Base-by-base conservation (phyloP, 2,329 filamentous ascomycete genomes). In the Pyrenochaeta sp. region DNA sequence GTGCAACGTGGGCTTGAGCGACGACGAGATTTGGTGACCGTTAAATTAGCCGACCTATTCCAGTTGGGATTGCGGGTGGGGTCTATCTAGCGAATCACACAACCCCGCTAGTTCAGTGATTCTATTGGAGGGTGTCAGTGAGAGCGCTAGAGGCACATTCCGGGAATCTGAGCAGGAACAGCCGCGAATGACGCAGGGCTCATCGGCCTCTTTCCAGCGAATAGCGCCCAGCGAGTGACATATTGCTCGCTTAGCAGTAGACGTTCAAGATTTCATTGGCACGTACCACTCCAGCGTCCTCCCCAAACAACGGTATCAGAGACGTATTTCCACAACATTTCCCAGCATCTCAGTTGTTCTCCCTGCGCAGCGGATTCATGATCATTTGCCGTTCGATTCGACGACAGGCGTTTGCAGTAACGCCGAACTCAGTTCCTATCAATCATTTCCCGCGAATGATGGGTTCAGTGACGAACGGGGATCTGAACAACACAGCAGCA, bases 401-500 rank as follows among this genome's bases (percentile, higher is more conserved):
- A 31, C 32, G 40, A 32, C 31, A 11, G 14, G 22, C 15, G 23
- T 40, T 23, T 41, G 7, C 19, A 36, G 9, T 15, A 24, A 30
- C 27, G 3, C 27, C 17, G 26, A 15, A 17, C n/a, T 26, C 34
- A 38, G 7, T n/a, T 6, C 8, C 23, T 15, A 17, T n/a, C 37
- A 20, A 35, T 19, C 13, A 18, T 35, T 48, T n/a, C 18, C 22
- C 23, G 6, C 41, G 35, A 24, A 44, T 35, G 13, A 44, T 43
- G 30, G 17, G n/a, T 21, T 46, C 26, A 27, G 38, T 28, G 21
- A 44, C 41, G 19, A 61, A 59, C 21, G 59, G 61, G 17, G 61
- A 64, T 35, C 32, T 63, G 4, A 64, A 64, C 37, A 64, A 64
- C 13, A 60, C 59, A 6, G 42, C 51, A 1, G 58, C 59, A 10